These are phyloP conservation scores for Ambrosiella beaveri DNA, from an alignment of 2,329 filamentous ascomycete genomes.

Conservation along the genomic window DNA sequence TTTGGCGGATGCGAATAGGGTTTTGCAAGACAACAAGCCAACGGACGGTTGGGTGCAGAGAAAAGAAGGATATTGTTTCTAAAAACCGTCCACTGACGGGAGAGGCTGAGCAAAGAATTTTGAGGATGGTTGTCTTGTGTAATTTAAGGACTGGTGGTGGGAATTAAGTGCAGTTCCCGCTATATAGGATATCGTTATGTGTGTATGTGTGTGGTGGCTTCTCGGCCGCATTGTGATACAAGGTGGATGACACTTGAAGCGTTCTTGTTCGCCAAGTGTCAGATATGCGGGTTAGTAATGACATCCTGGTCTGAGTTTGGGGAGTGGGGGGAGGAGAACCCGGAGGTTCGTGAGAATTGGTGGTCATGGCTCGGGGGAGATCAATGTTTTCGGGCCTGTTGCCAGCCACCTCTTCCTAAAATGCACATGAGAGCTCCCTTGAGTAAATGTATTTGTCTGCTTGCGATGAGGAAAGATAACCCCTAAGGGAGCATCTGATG, in stretches of 20 bases:
- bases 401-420: not conserved
- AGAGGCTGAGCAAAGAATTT: not conserved
- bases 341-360: not conserved
- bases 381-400: not conserved
- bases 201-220: not conserved
- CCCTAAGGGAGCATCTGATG: too few relatives aligned
- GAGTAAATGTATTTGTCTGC: not conserved
- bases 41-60: not conserved
- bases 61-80: not conserved
- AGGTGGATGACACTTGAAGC: not conserved
- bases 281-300: not conserved
- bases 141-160: not conserved
- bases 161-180: too few relatives aligned
- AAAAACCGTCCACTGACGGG: not conserved
- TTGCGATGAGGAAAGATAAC: too few relatives aligned
- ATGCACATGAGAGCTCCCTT: not conserved
- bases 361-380: not conserved
- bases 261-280: not conserved
- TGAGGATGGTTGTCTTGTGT: not conserved
- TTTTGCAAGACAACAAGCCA: not conserved
- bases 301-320: not conserved
- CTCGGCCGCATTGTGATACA: not conserved
- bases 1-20: not conserved
- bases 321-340: not conserved
- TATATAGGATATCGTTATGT: not conserved